phyloP scores from a whole-genome alignment of 306 rosid genomes.

The Clitoria ternatea region DNA sequence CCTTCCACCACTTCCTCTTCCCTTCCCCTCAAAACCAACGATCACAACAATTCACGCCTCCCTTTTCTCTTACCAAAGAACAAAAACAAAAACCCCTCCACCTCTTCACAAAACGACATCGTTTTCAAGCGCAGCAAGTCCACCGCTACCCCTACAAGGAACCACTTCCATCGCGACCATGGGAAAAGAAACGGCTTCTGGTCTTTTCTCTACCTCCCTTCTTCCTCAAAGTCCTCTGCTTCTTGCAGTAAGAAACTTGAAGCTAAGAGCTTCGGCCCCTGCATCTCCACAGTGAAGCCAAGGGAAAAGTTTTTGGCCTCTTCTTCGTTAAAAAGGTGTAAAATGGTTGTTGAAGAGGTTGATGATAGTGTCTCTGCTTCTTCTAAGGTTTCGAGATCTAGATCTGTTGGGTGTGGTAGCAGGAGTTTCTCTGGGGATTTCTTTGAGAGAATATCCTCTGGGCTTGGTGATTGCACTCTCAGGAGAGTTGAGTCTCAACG shows the following conservation, averaged over 20 bases:
- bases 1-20: conserved; percentile 34
- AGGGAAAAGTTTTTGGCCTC: conserved; percentile 13
- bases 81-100: conserved; percentile 48
- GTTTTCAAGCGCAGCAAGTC: conserved; percentile 79
- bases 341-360: conserved; percentile 31
- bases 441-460: conserved; percentile 89
- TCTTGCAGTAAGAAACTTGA: conserved; percentile 18
- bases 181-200: conserved; percentile 65
- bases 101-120: conserved; percentile 32
- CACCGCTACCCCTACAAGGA: conserved; percentile 48
- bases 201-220: conserved; percentile 71
- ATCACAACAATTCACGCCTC: conserved; percentile 38
- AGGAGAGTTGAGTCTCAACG: conserved; percentile 69
- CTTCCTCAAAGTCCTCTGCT: conserved; percentile 35
- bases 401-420: conserved; percentile 96
- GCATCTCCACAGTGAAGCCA: conserved; percentile 11
- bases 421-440: conserved; percentile 95
- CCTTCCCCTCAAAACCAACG: conserved; percentile 22
- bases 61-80: conserved; percentile 62
- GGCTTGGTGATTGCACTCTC: conserved; percentile 84
- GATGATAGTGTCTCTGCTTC: conserved; percentile 22
- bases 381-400: conserved; percentile 83
- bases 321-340: conserved; percentile 20
- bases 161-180: neutral
- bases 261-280: conserved; percentile 2